Conservation (phyloP, 805 yeast genomes). For the Saccharomycopsis microspora region DNA sequence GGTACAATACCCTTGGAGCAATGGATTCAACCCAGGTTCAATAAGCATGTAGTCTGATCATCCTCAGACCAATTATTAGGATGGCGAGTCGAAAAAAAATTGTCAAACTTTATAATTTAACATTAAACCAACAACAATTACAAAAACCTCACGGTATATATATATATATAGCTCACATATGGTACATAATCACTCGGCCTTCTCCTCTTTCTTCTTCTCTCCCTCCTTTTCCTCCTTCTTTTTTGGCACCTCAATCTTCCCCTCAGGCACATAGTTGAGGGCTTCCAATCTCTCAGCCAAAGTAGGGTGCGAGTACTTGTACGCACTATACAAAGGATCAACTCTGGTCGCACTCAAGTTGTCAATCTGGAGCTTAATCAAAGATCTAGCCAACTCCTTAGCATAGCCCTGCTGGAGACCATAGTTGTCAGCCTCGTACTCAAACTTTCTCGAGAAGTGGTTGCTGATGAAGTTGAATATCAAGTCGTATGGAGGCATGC, state of each 20-base stretch:
- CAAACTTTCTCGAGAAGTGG: slow-evolving; percentile 71
- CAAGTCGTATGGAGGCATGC: slow-evolving; percentile 69
- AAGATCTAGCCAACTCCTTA: slow-evolving; percentile 53
- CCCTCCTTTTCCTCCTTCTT: slow-evolving; percentile 7
- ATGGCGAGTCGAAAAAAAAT: no score
- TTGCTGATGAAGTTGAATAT: slow-evolving; percentile 55
- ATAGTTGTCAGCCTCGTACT: slow-evolving; percentile 86
- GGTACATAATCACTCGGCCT: no score
- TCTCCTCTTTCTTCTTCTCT: no score
- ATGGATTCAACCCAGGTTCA: no score
- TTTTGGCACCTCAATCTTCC: slow-evolving; percentile 4
- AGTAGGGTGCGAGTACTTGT: slow-evolving; percentile 86
- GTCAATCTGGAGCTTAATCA: slow-evolving; percentile 66
- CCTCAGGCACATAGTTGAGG: slow-evolving; percentile 30
- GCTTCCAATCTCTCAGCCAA: slow-evolving; percentile 81
- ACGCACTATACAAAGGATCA: slow-evolving; percentile 81
- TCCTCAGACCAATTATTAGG: no score
- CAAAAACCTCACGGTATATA: no score
- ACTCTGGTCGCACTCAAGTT: slow-evolving; percentile 82
- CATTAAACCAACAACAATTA: no score
- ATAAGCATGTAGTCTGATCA: no score
- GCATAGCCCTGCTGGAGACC: slow-evolving; percentile 70
- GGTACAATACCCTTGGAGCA: no score
- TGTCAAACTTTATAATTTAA: no score
- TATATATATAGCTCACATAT: no score